phyloP scores from a whole-genome alignment of 768 basidiomycete genomes.

The Dentipellis fragilis region DNA sequence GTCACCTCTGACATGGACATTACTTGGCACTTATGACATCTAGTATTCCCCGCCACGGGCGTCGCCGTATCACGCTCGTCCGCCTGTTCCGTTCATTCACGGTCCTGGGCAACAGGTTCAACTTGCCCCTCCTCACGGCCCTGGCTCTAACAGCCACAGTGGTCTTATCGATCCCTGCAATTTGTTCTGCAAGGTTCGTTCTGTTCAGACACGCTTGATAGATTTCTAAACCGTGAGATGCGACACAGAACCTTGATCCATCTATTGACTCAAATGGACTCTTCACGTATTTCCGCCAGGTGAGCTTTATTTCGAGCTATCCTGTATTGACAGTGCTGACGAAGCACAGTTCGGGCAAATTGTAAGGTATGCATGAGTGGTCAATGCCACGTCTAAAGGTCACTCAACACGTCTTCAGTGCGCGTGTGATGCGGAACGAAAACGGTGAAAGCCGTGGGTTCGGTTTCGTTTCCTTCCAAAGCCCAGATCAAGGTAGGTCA shows the following conservation, averaged over 20 bases:
- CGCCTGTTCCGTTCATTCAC: conserved; percentile 55
- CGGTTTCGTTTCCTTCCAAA: conserved; percentile 84
- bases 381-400: neutral
- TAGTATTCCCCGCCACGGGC: conserved; percentile 66
- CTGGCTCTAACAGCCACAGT: conserved; percentile 75
- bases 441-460: conserved; percentile 75
- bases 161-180: conserved; percentile 89
- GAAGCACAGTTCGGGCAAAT: conserved; percentile 69
- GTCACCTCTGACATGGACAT: conserved; percentile 7
- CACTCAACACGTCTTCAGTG: conserved; percentile 33
- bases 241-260: conserved; percentile 69
- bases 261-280: conserved; percentile 79
- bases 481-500: conserved; percentile 67
- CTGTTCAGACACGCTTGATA: neutral
- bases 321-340: neutral
- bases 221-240: conserved; percentile 4
- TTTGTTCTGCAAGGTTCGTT: conserved; percentile 71
- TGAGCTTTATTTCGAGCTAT: conserved; percentile 22
- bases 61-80: conserved; percentile 28
- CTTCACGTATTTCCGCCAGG: conserved; percentile 74
- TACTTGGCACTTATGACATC: neutral
- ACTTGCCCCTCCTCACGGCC: conserved; percentile 61
- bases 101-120: conserved; percentile 90
- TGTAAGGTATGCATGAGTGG: conserved; percentile 49
- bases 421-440: conserved; percentile 88